A percentile compares a stretch with the other conserved stretches of the same genome.
Evolutionary conservation across 371 early-diverging fungal species (phyloP).

Genomic region (Mortierella sp.): DNA sequence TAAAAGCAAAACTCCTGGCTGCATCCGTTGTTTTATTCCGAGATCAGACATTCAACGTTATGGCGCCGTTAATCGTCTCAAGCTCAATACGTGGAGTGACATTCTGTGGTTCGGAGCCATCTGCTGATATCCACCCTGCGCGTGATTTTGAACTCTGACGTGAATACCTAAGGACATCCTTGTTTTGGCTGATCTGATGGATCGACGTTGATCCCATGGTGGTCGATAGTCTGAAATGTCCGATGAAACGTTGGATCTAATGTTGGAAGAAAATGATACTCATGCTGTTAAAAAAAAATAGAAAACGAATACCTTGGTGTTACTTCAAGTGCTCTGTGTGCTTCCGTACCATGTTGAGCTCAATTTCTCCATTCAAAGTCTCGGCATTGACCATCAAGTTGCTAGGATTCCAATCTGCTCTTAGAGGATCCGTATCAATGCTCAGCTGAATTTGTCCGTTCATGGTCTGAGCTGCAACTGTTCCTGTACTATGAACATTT

Average conservation of each 20-base stretch:
- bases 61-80: not conserved
- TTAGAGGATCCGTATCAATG: slow-evolving; percentile 6
- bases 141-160: too few species aligned
- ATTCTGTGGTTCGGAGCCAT: slow-evolving; percentile 4
- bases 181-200: not conserved
- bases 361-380: slow-evolving; percentile 5
- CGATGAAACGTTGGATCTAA: slow-evolving; percentile 6
- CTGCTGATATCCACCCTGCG: slow-evolving; percentile 9
- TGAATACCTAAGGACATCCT: not conserved
- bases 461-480: not conserved
- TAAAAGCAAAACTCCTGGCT: too few species aligned
- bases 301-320: not conserved
- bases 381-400: not conserved
- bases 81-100: not conserved
- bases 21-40: too few species aligned
- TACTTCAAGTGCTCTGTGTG: too few species aligned
- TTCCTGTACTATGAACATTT: slow-evolving; percentile 7
- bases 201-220: not conserved
- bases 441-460: slow-evolving; percentile 17
- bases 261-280: not conserved
- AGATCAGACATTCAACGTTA: slow-evolving; percentile 2
- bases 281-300: not conserved
- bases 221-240: slow-evolving; percentile 5
- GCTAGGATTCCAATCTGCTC: not conserved
- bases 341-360: slow-evolving; percentile 7